Percentiles rank a stretch among this genome's conserved stretches.
These are phyloP conservation scores for Loxodes magnus DNA, from an alignment of 73 alveolate genomes.

Conservation along the genomic window DNA sequence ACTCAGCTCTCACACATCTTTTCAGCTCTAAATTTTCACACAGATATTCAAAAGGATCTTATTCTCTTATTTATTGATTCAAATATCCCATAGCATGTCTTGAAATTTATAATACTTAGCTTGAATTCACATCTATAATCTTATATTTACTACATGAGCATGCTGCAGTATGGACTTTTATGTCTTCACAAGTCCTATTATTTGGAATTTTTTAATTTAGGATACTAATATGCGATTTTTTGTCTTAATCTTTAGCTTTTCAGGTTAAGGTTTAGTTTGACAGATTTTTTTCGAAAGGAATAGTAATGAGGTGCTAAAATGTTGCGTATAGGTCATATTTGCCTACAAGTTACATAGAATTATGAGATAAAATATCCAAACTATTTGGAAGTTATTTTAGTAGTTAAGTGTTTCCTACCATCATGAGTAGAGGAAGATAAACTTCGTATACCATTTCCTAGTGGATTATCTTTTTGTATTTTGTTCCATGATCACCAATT, in stretches of 20 bases:
- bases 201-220: slow-evolving; percentile 2
- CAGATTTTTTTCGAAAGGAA: no score
- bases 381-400: not conserved
- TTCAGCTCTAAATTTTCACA: not conserved
- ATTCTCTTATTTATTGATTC: not conserved
- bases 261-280: no score
- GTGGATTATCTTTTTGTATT: not conserved
- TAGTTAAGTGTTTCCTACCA: not conserved
- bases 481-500: slow-evolving; percentile 11
- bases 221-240: no score
- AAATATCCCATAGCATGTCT: not conserved
- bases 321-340: not conserved
- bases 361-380: not conserved
- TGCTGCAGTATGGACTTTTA: not conserved
- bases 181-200: slow-evolving; percentile 7
- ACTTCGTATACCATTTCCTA: not conserved
- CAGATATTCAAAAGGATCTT: not conserved
- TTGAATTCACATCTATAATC: not conserved
- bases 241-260: no score
- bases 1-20: not conserved
- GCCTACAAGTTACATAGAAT: not conserved
- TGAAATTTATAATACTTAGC: not conserved
- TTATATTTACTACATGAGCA: not conserved
- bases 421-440: slow-evolving; percentile 1
- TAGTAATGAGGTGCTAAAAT: not conserved